Base-by-base conservation (phyloP, 202 grass and related monocot genomes). In the Hordeum pubiflorum region DNA sequence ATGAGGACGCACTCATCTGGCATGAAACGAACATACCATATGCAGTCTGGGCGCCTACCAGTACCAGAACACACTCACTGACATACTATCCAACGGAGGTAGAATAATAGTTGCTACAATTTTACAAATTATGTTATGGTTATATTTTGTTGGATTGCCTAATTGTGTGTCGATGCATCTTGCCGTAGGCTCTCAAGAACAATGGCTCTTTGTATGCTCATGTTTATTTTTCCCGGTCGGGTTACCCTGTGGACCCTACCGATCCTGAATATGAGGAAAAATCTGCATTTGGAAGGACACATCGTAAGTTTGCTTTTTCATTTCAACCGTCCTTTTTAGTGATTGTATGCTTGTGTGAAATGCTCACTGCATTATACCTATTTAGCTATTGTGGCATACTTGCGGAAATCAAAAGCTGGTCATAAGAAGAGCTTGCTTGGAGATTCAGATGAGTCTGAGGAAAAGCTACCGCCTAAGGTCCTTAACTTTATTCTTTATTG, bases 191-290 rank as follows among this genome's bases (percentile, higher is more conserved):
- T 85, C 79, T 99, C 72, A 99, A 93, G 72, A 81, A 97, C 81
- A 99, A 99, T 87, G 97, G 97, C 10, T 97, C 83, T 74, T 43
- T 99, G 24, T 97, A 97, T 90, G 97, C 97, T 76, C 97, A 99
- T 90, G 97, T 97, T 91, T 99, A 97, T 87, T 99, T 96, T 82
- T 87, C 97, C 5, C 93, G 83, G 37, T 92, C 87, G 37, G 97
- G 97, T 79, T 99, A 99, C 72, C 97, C 97, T 79, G 86, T 94
- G 81, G 97, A 99, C 22, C 97, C 97, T 83, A 90, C 79, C 66
- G 97, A 99, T 85, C 91, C 93, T 48, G 93, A 97, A 78, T 99
- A 93, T 84, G 92, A 97, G 61, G 81, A 94, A 64, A 82, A 86
- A 68, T 91, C 85, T 83, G 69, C 93, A 71, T 99, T 99, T 86